phyloP scores from a whole-genome alignment of 306 rosid genomes.

The Abrus precatorius region DNA sequence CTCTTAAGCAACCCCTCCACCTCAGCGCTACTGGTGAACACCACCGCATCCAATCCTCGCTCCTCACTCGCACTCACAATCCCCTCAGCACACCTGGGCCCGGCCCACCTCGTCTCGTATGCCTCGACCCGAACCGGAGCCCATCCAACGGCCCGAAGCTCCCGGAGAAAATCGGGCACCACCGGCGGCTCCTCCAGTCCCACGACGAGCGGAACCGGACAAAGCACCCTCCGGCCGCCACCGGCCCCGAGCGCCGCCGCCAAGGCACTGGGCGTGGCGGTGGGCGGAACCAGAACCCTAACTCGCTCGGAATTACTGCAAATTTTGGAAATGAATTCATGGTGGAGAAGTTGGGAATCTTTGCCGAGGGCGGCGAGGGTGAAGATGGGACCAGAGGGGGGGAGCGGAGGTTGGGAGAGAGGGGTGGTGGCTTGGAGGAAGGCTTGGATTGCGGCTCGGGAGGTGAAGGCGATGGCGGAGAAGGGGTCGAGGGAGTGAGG shows the following conservation, averaged over 20 bases:
- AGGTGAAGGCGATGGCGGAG: conserved; percentile 84
- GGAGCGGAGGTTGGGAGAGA: conserved; percentile 58
- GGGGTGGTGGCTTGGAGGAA: conserved; percentile 56
- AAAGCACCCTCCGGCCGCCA: conserved; percentile 56
- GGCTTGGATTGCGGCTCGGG: conserved; percentile 69
- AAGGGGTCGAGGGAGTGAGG: conserved; percentile 57
- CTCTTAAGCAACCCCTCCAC: conserved; percentile 85
- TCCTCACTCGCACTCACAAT: conserved; percentile 58
- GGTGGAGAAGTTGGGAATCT: conserved; percentile 72
- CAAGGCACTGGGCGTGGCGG: conserved; percentile 64
- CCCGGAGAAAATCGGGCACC: conserved; percentile 69
- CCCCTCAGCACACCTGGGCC: conserved; percentile 63
- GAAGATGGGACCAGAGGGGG: conserved; percentile 58
- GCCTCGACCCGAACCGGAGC: conserved; percentile 64
- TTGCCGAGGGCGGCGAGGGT: conserved; percentile 77
- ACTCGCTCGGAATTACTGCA: conserved; percentile 44
- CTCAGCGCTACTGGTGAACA: conserved; percentile 85
- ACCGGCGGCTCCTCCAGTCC: conserved; percentile 76
- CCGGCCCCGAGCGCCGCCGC: conserved; percentile 63
- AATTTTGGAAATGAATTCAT: conserved; percentile 47
- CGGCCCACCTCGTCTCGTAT: conserved; percentile 83
- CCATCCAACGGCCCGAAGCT: conserved; percentile 62
- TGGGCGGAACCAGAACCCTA: conserved; percentile 62
- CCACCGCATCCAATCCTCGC: conserved; percentile 63
- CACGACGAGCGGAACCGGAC: conserved; percentile 67